Percentiles rank a stretch among this genome's conserved stretches.
Evolutionary conservation across 306 rosid genomes (phyloP).

Genomic region (Potentilla sterilis): DNA sequence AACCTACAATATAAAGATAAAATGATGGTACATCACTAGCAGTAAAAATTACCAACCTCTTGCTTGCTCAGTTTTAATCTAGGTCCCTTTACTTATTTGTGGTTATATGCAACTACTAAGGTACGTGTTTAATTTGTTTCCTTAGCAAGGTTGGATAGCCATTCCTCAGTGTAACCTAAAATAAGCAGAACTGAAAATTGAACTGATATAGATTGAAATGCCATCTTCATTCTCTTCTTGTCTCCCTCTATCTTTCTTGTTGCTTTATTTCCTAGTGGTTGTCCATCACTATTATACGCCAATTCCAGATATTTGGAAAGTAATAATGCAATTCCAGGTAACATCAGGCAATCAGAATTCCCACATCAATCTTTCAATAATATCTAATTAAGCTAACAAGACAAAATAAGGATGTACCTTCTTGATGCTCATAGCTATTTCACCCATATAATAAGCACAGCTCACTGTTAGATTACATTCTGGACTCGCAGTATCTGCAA

Average conservation of each 20-base stretch:
- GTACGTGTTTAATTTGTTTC: not conserved
- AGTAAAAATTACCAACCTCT: not conserved
- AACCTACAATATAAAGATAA: not conserved
- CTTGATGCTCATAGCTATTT: constrained; percentile 84
- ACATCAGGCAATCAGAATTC: constrained; percentile 4
- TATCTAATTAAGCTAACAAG: constrained; percentile 1
- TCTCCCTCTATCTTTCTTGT: not conserved
- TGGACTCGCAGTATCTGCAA: constrained; percentile 67
- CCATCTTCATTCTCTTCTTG: not conserved
- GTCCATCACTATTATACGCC: not conserved
- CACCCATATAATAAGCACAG: constrained; percentile 84
- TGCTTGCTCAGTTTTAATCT: not conserved
- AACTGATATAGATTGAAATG: not conserved
- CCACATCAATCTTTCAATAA: constrained; percentile 1
- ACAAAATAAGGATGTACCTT: constrained; percentile 56
- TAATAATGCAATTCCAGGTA: not conserved
- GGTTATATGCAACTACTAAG: not conserved
- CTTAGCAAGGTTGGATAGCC: not conserved
- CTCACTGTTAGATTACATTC: constrained; percentile 73
- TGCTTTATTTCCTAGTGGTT: not conserved
- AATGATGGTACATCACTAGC: not conserved
- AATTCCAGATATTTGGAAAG: not conserved
- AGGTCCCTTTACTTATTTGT: not conserved
- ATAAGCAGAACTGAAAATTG: not conserved
- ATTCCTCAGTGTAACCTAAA: not conserved